phyloP scores from a whole-genome alignment of 441 rosid species.

The Euphorbia celastroides region DNA sequence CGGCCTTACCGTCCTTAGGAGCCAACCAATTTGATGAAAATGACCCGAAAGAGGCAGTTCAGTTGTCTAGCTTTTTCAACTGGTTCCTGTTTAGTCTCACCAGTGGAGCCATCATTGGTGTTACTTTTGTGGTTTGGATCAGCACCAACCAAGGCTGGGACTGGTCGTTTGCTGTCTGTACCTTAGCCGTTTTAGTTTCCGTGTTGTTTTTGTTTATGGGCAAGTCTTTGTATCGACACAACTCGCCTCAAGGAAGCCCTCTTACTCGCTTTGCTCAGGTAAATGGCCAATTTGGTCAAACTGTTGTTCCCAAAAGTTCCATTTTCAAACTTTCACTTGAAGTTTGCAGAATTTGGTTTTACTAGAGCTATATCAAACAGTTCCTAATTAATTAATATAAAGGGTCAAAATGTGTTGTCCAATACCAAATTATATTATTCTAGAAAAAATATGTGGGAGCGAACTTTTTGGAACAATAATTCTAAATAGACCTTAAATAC shows the following conservation, averaged over 20 bases:
- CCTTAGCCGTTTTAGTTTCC: conserved; percentile 31
- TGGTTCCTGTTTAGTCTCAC: conserved; percentile 58
- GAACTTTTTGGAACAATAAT: no score
- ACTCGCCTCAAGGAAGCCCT: conserved; percentile 47
- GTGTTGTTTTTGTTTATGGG: conserved; percentile 37
- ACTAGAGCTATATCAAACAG: no score
- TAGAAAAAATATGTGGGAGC: no score
- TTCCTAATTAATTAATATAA: no score
- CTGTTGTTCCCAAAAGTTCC: no score
- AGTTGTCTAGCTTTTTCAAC: conserved; percentile 55
- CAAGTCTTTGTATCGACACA: conserved; percentile 40
- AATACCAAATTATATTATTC: no score
- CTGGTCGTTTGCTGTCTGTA: conserved; percentile 40
- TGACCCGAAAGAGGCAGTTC: conserved; percentile 38
- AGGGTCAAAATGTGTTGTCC: no score
- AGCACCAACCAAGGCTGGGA: conserved; percentile 52
- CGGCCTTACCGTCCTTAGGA: conserved; percentile 50
- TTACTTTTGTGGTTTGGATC: conserved; percentile 50
- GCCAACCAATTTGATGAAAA: conserved; percentile 59
- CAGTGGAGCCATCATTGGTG: conserved; percentile 43
- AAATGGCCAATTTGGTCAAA: no score
- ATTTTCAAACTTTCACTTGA: no score
- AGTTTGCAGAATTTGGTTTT: no score
- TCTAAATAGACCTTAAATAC: no score
- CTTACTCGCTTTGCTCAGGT: conserved; percentile 45